These are phyloP conservation scores for Cercospora janseana DNA, from an alignment of 2,329 filamentous ascomycete genomes.

Conservation along the genomic window DNA sequence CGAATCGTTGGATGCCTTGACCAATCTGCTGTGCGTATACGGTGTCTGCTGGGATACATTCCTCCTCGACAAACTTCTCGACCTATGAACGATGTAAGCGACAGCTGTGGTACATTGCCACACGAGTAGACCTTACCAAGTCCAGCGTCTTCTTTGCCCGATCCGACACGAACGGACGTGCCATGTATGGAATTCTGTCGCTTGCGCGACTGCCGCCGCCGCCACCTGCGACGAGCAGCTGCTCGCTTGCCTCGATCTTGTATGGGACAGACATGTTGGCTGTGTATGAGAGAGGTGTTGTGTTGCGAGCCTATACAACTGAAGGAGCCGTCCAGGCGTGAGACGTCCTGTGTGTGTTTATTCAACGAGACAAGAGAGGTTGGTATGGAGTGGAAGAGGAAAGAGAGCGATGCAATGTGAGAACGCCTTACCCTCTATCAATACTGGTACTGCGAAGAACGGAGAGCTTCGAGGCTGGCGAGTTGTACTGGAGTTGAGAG, in stretches of 20 bases:
- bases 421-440: conserved; percentile 7
- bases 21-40: conserved; percentile 79
- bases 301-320: too few species aligned
- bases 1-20: conserved; percentile 69
- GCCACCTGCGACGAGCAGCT: conserved; percentile 31
- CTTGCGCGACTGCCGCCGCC: conserved; percentile 46
- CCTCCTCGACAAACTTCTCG: conserved; percentile 94
- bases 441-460: not conserved
- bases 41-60: conserved; percentile 73
- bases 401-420: not conserved
- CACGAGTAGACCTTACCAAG: conserved; percentile 48
- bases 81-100: conserved; percentile 42
- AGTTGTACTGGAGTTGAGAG: not conserved
- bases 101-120: not conserved
- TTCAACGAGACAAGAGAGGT: conserved; percentile 2
- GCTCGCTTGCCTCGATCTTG: conserved; percentile 38
- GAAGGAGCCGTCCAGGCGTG: too few species aligned
- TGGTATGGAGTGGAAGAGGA: conserved; percentile 6
- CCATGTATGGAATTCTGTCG: conserved; percentile 58
- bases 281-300: not conserved
- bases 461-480: not conserved
- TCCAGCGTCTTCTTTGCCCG: conserved; percentile 81
- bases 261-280: conserved; percentile 39
- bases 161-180: conserved; percentile 70
- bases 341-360: too few species aligned